Evolutionary conservation across 2,329 filamentous ascomycete species (phyloP).

Genomic region (Apiospora pterosperma): DNA sequence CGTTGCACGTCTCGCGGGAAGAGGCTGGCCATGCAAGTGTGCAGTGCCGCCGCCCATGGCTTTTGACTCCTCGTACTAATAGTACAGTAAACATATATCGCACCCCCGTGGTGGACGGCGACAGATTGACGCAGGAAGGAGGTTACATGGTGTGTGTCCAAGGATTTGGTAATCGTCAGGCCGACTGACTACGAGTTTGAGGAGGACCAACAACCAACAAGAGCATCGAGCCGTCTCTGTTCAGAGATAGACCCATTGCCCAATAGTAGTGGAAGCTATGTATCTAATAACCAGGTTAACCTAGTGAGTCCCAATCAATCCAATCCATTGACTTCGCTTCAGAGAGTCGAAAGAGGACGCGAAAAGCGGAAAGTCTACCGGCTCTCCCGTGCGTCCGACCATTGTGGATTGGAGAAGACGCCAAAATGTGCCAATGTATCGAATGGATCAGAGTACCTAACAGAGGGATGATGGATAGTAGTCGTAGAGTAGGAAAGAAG

Average conservation of each 20-base stretch:
- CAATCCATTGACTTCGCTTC: not conserved
- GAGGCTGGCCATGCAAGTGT: no score
- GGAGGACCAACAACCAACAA: not conserved
- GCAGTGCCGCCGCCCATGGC: not conserved
- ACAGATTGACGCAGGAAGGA: not conserved
- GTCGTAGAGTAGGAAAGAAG: not conserved
- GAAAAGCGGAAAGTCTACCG: conserved; percentile 3
- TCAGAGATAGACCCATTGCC: not conserved
- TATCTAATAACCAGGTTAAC: not conserved
- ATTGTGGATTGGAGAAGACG: not conserved
- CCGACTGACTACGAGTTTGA: not conserved
- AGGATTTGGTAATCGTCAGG: not conserved
- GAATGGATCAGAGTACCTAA: not conserved
- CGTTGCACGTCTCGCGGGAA: not conserved
- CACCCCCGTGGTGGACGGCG: not conserved
- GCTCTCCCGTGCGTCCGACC: conserved; percentile 1
- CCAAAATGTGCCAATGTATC: not conserved
- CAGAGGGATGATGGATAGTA: not conserved
- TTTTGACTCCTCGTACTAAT: not conserved
- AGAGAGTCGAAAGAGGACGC: not conserved
- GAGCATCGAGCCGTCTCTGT: not conserved
- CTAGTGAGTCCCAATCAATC: not conserved
- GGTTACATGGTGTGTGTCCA: not conserved
- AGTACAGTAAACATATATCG: not conserved
- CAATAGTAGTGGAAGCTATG: not conserved